Evolutionary conservation across 129 eudicot species (phyloP).

Genomic region (Daucus carota): DNA sequence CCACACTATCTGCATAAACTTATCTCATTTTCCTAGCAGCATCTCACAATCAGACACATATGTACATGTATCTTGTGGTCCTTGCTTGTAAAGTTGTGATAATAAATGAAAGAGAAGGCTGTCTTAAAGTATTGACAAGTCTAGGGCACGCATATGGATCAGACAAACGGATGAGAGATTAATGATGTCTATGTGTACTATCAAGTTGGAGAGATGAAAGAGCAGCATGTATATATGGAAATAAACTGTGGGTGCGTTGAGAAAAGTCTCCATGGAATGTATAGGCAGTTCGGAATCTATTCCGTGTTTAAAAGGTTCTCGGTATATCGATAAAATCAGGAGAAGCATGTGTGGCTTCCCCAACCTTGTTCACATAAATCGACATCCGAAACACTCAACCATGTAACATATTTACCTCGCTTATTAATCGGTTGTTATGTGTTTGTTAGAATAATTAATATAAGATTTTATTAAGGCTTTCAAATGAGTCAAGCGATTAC

Average conservation of each 20-base stretch:
- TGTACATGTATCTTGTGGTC: not conserved
- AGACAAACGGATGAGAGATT: constrained; percentile 15
- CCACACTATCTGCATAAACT: constrained; percentile 12
- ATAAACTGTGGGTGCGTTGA: not conserved
- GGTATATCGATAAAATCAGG: not conserved
- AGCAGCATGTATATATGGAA: constrained; percentile 35
- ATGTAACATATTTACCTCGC: not conserved
- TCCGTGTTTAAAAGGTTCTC: not conserved
- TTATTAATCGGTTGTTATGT: too few species aligned
- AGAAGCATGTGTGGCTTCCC: not conserved
- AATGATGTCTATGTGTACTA: not conserved
- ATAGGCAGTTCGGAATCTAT: not conserved
- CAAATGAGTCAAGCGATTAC: too few species aligned
- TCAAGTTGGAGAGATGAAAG: not conserved
- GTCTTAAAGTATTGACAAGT: constrained; percentile 21
- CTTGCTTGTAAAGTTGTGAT: constrained; percentile 1
- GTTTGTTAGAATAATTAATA: too few species aligned
- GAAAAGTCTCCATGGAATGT: not conserved
- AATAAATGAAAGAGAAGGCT: not conserved
- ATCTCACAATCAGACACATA: not conserved
- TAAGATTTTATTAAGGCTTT: too few species aligned
- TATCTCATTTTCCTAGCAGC: constrained; percentile 15
- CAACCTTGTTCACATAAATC: not conserved
- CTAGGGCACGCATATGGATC: constrained; percentile 18
- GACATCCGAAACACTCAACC: too few species aligned